Percentiles rank a stretch among this genome's conserved stretches.
phyloP scores from a whole-genome alignment of 2,329 filamentous ascomycete genomes.

The Knufia petricola region DNA sequence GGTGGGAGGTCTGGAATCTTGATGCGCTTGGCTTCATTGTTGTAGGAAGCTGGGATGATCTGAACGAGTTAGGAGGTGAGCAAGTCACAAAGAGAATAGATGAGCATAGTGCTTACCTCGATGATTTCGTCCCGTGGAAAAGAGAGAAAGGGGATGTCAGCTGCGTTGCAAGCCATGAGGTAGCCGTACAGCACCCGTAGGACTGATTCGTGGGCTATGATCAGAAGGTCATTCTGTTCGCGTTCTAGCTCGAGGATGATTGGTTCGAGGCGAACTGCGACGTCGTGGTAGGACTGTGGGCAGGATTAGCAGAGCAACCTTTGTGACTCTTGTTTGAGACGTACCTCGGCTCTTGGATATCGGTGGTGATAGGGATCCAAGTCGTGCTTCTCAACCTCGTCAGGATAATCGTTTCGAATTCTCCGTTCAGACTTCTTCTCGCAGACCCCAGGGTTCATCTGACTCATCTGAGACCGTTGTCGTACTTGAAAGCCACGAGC shows the following conservation, averaged over 20 bases:
- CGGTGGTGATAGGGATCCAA: slow-evolving; percentile 93
- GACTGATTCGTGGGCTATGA: slow-evolving; percentile 97
- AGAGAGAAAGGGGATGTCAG: slow-evolving; percentile 82
- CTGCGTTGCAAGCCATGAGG: slow-evolving; percentile 94
- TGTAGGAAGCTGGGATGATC: slow-evolving; percentile 95
- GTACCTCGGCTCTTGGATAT: slow-evolving; percentile 85
- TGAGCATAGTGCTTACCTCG: slow-evolving; percentile 47
- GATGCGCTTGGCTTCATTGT: slow-evolving; percentile 88
- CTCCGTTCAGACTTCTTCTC: slow-evolving; percentile 81
- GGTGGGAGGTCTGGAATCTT: slow-evolving; percentile 62
- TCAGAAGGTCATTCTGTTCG: slow-evolving; percentile 93
- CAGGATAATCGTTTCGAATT: slow-evolving; percentile 73
- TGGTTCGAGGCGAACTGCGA: slow-evolving; percentile 93
- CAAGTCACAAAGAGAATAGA: too few relatives aligned
- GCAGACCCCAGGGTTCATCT: slow-evolving; percentile 91
- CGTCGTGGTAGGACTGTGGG: slow-evolving; percentile 83
- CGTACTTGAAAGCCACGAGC: slow-evolving; percentile 73
- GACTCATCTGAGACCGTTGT: slow-evolving; percentile 91
- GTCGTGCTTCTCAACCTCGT: slow-evolving; percentile 88
- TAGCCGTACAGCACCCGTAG: slow-evolving; percentile 93
- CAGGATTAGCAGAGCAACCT: neutral
- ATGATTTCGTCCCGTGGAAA: slow-evolving; percentile 97
- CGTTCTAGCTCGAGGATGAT: slow-evolving; percentile 96
- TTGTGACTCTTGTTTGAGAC: too few relatives aligned
- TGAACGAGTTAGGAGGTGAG: too few relatives aligned